phyloP scores from a whole-genome alignment of 1,284 basidiomycete genomes.

The Laetiporus sulphureus region DNA sequence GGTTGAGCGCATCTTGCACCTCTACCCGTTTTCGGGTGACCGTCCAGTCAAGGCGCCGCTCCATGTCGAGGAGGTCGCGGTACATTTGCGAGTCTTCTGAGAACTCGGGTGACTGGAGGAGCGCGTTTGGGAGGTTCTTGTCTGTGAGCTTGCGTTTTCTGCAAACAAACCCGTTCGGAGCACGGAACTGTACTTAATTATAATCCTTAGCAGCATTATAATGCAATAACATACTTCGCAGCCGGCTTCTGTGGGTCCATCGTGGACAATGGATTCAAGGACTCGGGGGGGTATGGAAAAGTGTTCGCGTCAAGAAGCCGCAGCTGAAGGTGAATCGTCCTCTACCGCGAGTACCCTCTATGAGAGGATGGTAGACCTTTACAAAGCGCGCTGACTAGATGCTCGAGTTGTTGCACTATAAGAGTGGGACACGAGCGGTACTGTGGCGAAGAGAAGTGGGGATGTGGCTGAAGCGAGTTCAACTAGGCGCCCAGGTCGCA shows the following conservation, averaged over 20 bases:
- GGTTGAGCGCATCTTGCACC: conserved; percentile 73
- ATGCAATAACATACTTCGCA: conserved; percentile 14
- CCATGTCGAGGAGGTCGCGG: conserved; percentile 80
- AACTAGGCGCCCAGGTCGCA: no score
- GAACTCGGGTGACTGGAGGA: conserved; percentile 64
- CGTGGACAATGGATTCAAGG: conserved; percentile 2
- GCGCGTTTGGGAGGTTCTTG: conserved; percentile 67
- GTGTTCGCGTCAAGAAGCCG: neutral
- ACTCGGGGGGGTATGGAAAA: neutral
- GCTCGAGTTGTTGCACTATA: no score
- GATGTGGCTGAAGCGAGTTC: no score
- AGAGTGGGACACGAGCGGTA: no score
- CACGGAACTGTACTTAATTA: neutral
- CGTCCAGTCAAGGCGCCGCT: conserved; percentile 93
- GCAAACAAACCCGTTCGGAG: neutral
- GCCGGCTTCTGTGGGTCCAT: conserved; percentile 21
- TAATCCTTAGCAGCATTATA: neutral
- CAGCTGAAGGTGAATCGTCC: no score
- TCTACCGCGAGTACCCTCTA: no score
- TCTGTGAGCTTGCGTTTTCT: conserved; percentile 80
- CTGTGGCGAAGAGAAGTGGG: no score
- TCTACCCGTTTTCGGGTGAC: conserved; percentile 88
- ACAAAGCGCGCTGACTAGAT: no score
- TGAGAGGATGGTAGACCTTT: no score
- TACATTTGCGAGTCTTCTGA: conserved; percentile 84